These are phyloP conservation scores for Strobilomyces dryophilus DNA, from an alignment of 768 basidiomycete species.

Conservation along the genomic window DNA sequence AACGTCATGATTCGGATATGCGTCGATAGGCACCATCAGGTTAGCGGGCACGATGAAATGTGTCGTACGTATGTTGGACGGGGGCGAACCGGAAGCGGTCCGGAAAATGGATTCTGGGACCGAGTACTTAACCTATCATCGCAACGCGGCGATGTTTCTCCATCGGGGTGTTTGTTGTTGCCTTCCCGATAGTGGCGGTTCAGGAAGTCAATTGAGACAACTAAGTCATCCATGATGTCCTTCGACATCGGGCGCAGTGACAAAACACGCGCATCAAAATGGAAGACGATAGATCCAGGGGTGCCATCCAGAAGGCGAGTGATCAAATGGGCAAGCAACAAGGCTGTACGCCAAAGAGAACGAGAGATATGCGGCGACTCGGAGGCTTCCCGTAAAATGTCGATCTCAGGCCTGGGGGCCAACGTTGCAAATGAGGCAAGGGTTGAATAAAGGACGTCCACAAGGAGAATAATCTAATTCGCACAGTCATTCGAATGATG, in stretches of 20 bases:
- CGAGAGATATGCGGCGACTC: slow-evolving; percentile 17
- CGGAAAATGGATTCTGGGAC: background rate
- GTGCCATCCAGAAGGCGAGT: slow-evolving; percentile 17
- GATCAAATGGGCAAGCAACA: slow-evolving; percentile 17
- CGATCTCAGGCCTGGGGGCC: slow-evolving; percentile 3
- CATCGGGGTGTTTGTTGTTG: slow-evolving; percentile 10
- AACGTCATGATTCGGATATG: background rate
- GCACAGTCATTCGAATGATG: slow-evolving; percentile 22
- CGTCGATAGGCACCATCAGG: slow-evolving; percentile 6
- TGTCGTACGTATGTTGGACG: background rate
- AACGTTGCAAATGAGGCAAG: slow-evolving; percentile 11
- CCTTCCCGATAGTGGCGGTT: slow-evolving; percentile 9
- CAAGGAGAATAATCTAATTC: slow-evolving; percentile 10
- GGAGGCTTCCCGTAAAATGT: slow-evolving; percentile 8
- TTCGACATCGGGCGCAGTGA: slow-evolving; percentile 30
- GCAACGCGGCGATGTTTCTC: slow-evolving; percentile 4
- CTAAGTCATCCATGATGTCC: slow-evolving; percentile 11
- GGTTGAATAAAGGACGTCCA: slow-evolving; percentile 9
- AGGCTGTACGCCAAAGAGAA: slow-evolving; percentile 22
- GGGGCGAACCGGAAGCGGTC: slow-evolving; percentile 6
- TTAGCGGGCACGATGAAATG: slow-evolving; percentile 9
- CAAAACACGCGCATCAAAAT: slow-evolving; percentile 36
- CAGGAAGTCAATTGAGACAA: slow-evolving; percentile 14
- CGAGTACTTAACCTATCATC: slow-evolving; percentile 1
- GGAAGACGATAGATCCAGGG: slow-evolving; percentile 30